Evolutionary conservation across 1,139 yeast genomes (phyloP).

Genomic region (Kodamaea ohmeri): DNA sequence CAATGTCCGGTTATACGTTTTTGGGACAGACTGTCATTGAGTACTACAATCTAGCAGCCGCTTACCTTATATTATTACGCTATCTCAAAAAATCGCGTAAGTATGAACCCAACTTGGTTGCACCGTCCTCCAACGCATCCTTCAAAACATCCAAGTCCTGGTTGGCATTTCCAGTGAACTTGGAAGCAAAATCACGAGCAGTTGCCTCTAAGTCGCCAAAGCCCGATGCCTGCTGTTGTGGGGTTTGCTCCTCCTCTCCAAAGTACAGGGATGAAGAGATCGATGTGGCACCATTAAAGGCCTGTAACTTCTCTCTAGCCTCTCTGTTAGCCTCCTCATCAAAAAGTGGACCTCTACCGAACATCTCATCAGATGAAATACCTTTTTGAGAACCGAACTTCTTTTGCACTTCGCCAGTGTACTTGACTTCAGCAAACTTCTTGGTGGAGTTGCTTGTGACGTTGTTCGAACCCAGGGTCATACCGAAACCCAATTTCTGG

Average conservation of each 20-base stretch:
- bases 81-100: constrained; percentile 78
- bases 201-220: constrained; percentile 50
- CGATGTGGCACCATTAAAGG: constrained; percentile 81
- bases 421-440: constrained; percentile 48
- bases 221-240: constrained; percentile 23
- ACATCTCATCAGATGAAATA: constrained; percentile 90
- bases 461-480: constrained; percentile 52
- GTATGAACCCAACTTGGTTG: constrained; percentile 78
- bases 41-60: neutral
- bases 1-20: too few relatives aligned
- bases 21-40: too few relatives aligned
- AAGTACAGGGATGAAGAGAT: constrained; percentile 91
- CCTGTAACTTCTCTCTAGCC: constrained; percentile 73
- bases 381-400: constrained; percentile 90
- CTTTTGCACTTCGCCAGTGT: constrained; percentile 69
- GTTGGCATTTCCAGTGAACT: constrained; percentile 70
- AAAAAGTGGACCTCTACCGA: constrained; percentile 79
- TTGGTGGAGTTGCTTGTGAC: constrained; percentile 33
- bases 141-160: constrained; percentile 86
- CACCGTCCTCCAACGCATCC: constrained; percentile 95
- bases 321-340: constrained; percentile 78
- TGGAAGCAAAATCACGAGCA: constrained; percentile 67
- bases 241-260: constrained; percentile 65
- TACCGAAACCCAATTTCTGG: constrained; percentile 83
- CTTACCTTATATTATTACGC: constrained; percentile 1